phyloP scores from a whole-genome alignment of 139 green algal species.

The Tetradesmus obliquus region DNA sequence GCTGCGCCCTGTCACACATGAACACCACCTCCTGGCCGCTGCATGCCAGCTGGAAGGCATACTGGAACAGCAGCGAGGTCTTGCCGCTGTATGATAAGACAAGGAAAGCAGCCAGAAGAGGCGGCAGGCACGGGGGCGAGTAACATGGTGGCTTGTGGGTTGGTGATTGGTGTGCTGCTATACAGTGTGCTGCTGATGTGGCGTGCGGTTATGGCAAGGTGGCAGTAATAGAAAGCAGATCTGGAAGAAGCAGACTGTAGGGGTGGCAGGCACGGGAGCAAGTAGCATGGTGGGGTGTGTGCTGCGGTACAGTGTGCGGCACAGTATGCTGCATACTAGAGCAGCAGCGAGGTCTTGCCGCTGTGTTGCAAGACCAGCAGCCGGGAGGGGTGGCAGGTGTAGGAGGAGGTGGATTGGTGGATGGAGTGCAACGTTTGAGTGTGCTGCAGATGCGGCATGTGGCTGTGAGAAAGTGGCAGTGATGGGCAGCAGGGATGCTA shows the following conservation, averaged over 20 bases:
- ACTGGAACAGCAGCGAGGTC: conserved; percentile 40
- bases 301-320: neutral
- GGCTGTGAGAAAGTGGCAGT: too few relatives aligned
- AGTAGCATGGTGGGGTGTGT: neutral
- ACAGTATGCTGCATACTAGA: neutral
- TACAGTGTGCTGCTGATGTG: neutral
- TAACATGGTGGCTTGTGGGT: neutral
- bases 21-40: conserved; percentile 8
- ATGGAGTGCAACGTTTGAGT: neutral
- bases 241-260: neutral
- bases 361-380: neutral
- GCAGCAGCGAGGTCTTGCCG: conserved; percentile 35
- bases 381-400: neutral
- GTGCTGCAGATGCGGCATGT: neutral
- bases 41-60: conserved; percentile 17
- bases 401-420: neutral
- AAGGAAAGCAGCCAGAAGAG: neutral
- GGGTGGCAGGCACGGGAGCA: neutral
- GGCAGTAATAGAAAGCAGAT: too few relatives aligned
- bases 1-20: neutral
- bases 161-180: neutral
- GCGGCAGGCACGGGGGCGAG: neutral
- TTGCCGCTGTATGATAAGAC: conserved; percentile 18
- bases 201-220: too few relatives aligned
- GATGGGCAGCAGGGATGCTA: too few relatives aligned